Evolutionary conservation across 2,329 filamentous ascomycete species (phyloP), one percentile per base, ranked within the genome.

Genomic region (Coniochaeta sp.): DNA sequence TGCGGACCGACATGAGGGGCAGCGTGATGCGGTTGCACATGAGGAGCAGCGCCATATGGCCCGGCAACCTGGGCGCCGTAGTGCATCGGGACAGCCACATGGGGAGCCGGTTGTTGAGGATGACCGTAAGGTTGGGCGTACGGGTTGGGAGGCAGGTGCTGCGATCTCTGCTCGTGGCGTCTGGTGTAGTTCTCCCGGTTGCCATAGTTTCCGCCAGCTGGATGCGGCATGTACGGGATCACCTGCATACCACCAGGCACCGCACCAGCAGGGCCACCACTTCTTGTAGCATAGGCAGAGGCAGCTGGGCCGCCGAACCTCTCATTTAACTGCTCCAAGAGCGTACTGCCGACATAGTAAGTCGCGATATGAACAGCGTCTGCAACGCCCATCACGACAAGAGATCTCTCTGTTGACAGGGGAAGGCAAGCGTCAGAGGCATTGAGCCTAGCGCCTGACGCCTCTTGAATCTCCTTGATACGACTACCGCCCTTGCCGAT

Each of bases 341-440:
- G 84, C n/a, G 95, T 99, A 75, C 93, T 96, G 60, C 93, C 93
- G 64, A 99, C 93, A 71, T 99, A 99, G 80, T 98, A 99, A 40
- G 95, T 96, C 57, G 95, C 95, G 74, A 99, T 99, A 77, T 99
- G 95, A 57, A 99, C 93, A 61, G 95, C 93, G 78, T 99, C 95
- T 59, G 95, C 95, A 61, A 99, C 95, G 73, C 95, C 95, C 76
- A 98, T 91, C 33, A 99, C 93, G 58, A 99, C 93, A 57, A 99
- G 85, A n/a, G 95, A 98, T 56, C 95, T 90, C 78, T 99, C 95
- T 62, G 92, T 96, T 19, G 95, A 99, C 63, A 97, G 84, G 57
- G 95, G 95, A 60, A 99, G 84, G 72, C 93, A 96, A 6, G 92
- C 89, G 74, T 98, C 95, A 7, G 95, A 99, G 28, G 95, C 95